These are phyloP conservation scores for Yarrowia hollandica DNA, from an alignment of 805 yeast species.

Conservation along the genomic window DNA sequence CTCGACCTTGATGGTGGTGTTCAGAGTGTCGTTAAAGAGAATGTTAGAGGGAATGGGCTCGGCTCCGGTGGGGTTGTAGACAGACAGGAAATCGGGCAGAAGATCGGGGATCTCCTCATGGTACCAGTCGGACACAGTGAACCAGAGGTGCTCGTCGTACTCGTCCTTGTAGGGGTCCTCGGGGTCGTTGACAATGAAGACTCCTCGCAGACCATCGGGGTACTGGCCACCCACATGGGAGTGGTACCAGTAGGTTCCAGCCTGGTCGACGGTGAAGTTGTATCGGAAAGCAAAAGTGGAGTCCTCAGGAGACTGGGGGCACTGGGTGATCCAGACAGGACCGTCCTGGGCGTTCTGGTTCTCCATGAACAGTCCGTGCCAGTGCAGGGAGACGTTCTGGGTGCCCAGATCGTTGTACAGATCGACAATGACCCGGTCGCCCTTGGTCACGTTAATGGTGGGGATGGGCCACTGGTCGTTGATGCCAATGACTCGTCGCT, in stretches of 20 bases:
- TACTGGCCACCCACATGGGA: conserved; percentile 89
- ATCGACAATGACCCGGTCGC: conserved; percentile 73
- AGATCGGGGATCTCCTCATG: conserved; percentile 60
- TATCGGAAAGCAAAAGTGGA: conserved; percentile 58
- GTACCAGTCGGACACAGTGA: conserved; percentile 86
- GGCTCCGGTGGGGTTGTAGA: conserved; percentile 94
- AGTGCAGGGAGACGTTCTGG: conserved; percentile 77
- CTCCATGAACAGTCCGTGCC: conserved; percentile 89
- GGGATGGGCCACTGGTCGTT: conserved; percentile 87
- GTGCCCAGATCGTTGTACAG: conserved; percentile 72
- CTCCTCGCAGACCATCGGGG: conserved; percentile 73
- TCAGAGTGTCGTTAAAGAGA: conserved; percentile 75
- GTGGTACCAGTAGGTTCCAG: conserved; percentile 96
- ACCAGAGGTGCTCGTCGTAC: conserved; percentile 74
- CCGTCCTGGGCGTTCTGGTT: conserved; percentile 85
- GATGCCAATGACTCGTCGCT: conserved; percentile 57
- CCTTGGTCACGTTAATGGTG: conserved; percentile 67
- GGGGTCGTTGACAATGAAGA: conserved; percentile 70
- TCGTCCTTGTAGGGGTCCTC: conserved; percentile 58
- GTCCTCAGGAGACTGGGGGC: conserved; percentile 80
- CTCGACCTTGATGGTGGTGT: conserved; percentile 56
- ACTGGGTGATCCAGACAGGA: conserved; percentile 81
- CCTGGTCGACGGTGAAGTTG: conserved; percentile 86
- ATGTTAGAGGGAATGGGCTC: conserved; percentile 90
- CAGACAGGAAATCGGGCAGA: conserved; percentile 56